These are phyloP conservation scores for Aureobasidium musti DNA, from an alignment of 2,329 filamentous ascomycete genomes.

Conservation along the genomic window DNA sequence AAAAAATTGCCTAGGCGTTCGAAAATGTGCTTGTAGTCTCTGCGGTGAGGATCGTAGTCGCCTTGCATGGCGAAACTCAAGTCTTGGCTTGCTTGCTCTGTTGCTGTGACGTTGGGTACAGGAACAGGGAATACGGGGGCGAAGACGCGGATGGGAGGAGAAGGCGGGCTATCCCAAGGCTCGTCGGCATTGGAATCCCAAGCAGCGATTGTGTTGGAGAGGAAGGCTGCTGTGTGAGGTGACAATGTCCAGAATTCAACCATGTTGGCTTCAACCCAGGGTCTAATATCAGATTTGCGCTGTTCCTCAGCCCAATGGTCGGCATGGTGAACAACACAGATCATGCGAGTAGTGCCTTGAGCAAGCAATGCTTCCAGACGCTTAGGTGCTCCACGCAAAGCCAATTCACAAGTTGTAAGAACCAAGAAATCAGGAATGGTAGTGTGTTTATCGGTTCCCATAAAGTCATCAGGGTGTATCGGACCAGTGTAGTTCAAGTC, in stretches of 20 bases:
- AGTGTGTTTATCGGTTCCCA: slow-evolving; percentile 28
- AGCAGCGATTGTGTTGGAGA: slow-evolving; percentile 29
- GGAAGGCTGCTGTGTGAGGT: slow-evolving; percentile 36
- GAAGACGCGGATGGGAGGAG: slow-evolving; percentile 35
- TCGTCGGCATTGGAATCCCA: slow-evolving; percentile 23
- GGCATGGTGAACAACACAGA: slow-evolving; percentile 37
- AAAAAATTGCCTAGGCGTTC: slow-evolving; percentile 35
- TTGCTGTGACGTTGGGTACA: slow-evolving; percentile 21
- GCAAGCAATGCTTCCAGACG: slow-evolving; percentile 34
- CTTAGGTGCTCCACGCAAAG: slow-evolving; percentile 31
- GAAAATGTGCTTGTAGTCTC: slow-evolving; percentile 38
- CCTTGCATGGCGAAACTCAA: slow-evolving; percentile 39
- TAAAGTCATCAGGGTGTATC: slow-evolving; percentile 22
- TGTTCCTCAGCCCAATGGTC: slow-evolving; percentile 35
- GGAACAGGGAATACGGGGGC: slow-evolving; percentile 39
- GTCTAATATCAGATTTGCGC: slow-evolving; percentile 26
- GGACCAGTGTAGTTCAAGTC: slow-evolving; percentile 31
- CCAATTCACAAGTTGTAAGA: slow-evolving; percentile 38
- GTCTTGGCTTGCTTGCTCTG: not conserved
- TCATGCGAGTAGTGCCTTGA: slow-evolving; percentile 36
- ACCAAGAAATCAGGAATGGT: slow-evolving; percentile 36
- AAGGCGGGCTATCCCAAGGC: slow-evolving; percentile 25
- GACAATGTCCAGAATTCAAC: slow-evolving; percentile 37
- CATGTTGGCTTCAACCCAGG: slow-evolving; percentile 35
- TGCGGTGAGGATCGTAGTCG: slow-evolving; percentile 36